phyloP scores from a whole-genome alignment of 2,329 filamentous ascomycete species.

The Aschersonia sp. region DNA sequence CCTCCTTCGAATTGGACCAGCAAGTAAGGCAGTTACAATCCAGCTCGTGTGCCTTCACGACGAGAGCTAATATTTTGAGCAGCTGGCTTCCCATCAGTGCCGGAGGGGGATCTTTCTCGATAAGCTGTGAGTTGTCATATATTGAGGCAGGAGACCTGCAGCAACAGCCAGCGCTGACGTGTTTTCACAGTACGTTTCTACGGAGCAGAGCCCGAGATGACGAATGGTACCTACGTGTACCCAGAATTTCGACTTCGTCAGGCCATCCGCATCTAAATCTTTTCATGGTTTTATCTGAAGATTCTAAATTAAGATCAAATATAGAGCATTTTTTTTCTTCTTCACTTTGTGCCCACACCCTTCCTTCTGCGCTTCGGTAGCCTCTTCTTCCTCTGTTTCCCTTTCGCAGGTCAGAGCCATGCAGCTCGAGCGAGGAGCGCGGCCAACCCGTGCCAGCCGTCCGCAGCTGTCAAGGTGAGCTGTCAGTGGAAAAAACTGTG shows the following conservation, averaged over 20 bases:
- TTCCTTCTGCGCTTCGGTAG: too few species aligned
- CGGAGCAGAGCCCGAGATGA: neutral
- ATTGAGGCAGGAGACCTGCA: neutral
- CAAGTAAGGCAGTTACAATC: constrained; percentile 1
- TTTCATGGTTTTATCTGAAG: too few species aligned
- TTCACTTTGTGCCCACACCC: too few species aligned
- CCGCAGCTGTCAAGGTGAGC: neutral
- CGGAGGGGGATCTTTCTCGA: neutral
- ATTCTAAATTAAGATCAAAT: too few species aligned
- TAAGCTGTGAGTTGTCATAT: neutral
- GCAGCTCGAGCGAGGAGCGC: too few species aligned
- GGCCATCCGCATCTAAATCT: neutral
- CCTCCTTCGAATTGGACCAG: constrained; percentile 13
- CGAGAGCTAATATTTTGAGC: neutral
- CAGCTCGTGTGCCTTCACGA: neutral
- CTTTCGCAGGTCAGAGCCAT: too few species aligned
- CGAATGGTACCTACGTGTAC: neutral
- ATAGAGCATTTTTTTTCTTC: too few species aligned
- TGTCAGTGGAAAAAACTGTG: neutral
- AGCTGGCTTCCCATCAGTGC: constrained; percentile 1
- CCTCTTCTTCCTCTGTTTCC: too few species aligned
- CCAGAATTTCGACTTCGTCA: neutral
- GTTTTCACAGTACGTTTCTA: neutral
- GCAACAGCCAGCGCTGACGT: neutral
- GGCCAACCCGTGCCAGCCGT: neutral